These are phyloP conservation scores for Vitis hybrid DNA, from an alignment of 177 flowering plant genomes.

Conservation along the genomic window DNA sequence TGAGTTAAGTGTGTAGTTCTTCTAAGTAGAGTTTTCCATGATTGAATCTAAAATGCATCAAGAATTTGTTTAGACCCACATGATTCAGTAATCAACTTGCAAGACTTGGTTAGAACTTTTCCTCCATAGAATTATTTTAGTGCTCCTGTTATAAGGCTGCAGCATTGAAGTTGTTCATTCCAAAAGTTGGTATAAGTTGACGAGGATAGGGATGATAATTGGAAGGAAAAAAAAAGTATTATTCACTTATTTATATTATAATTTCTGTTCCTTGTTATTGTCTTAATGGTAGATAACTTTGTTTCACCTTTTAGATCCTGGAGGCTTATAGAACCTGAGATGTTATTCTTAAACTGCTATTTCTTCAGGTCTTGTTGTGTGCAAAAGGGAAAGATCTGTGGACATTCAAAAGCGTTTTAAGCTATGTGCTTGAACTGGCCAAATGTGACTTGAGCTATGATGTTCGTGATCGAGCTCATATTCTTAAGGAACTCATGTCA, in stretches of 20 bases:
- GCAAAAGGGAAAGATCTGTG: constrained; percentile 45
- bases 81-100: too few species aligned
- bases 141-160: too few species aligned
- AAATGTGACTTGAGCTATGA: constrained; percentile 82
- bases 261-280: background rate
- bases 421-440: constrained; percentile 78
- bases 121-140: too few species aligned
- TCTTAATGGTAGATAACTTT: background rate
- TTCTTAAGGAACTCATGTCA: constrained; percentile 51
- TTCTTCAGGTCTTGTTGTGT: constrained; percentile 58
- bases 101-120: too few species aligned
- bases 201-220: too few species aligned
- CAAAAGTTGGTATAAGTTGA: too few species aligned
- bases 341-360: constrained; percentile 1
- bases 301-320: background rate
- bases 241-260: background rate
- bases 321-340: background rate
- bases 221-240: background rate
- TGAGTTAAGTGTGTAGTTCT: too few species aligned
- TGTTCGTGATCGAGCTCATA: constrained; percentile 82
- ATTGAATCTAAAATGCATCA: too few species aligned
- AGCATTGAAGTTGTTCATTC: too few species aligned
- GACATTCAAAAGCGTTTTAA: constrained; percentile 35
- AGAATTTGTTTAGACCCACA: too few species aligned
- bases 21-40: too few species aligned